These are phyloP conservation scores for Monosporascus cannonballus DNA, from an alignment of 2,329 filamentous ascomycete species.

Conservation along the genomic window DNA sequence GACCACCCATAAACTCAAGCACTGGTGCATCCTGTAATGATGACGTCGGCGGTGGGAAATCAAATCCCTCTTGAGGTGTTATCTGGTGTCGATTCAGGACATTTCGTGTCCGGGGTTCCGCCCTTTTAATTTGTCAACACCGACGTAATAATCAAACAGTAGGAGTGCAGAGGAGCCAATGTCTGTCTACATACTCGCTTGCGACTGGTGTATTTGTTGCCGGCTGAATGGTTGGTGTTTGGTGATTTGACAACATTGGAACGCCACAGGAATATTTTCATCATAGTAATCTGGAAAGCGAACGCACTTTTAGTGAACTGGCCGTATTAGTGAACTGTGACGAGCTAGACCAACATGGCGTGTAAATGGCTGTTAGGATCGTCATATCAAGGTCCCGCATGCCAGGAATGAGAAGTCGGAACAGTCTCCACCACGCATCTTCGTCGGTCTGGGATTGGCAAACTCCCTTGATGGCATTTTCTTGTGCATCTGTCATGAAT, in stretches of 20 bases:
- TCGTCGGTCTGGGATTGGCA: neutral
- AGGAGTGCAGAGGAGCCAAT: no score
- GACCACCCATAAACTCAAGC: no score
- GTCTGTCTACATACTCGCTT: no score
- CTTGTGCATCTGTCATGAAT: slow-evolving; percentile 4
- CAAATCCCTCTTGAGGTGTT: no score
- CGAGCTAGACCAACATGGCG: neutral
- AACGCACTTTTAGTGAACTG: neutral
- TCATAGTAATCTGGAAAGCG: neutral
- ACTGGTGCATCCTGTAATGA: no score
- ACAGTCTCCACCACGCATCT: slow-evolving; percentile 5
- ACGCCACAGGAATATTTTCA: neutral
- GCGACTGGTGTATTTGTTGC: no score
- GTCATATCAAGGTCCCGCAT: slow-evolving; percentile 1
- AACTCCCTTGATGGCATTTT: neutral
- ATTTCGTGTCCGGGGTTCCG: no score
- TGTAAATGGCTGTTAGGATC: neutral
- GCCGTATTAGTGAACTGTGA: neutral
- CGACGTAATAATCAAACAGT: no score
- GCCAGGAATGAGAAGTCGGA: slow-evolving; percentile 5
- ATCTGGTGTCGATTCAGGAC: no score
- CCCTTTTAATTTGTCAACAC: no score
- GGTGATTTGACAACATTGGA: neutral
- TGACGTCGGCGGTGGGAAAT: no score
- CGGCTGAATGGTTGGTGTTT: neutral